These are phyloP conservation scores for Chaetomium globosum DNA, from an alignment of 2,329 filamentous ascomycete genomes.

Conservation along the genomic window DNA sequence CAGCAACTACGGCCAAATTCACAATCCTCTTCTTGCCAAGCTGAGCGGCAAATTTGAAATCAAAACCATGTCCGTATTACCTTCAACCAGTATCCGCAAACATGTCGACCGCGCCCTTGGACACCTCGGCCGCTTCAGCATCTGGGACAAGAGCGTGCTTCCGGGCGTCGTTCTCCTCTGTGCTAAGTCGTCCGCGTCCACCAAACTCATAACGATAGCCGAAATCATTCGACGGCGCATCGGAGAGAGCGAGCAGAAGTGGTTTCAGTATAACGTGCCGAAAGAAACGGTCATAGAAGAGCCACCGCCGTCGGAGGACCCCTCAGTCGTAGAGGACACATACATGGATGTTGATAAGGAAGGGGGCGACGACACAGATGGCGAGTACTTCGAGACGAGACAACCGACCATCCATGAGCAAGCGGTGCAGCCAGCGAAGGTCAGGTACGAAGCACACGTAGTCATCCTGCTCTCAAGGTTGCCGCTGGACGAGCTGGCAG, in stretches of 20 bases:
- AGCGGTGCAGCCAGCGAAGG: constrained; percentile 49
- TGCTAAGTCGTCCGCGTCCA: constrained; percentile 54
- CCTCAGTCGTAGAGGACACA: constrained; percentile 48
- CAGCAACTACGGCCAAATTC: constrained; percentile 40
- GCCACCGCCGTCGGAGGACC: constrained; percentile 31
- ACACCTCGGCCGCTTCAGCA: constrained; percentile 47
- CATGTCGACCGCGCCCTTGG: constrained; percentile 51
- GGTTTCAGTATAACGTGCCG: constrained; percentile 62
- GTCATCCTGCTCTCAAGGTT: constrained; percentile 61
- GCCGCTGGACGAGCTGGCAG: constrained; percentile 59
- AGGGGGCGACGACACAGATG: constrained; percentile 38
- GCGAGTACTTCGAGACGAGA: constrained; percentile 58
- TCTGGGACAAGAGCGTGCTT: constrained; percentile 35
- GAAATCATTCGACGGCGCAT: constrained; percentile 67
- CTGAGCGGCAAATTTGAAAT: constrained; percentile 54
- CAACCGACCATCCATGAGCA: constrained; percentile 57
- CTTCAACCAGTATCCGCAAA: constrained; percentile 62
- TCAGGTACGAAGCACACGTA: constrained; percentile 56
- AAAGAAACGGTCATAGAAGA: constrained; percentile 50
- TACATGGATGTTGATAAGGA: constrained; percentile 41
- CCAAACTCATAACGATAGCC: constrained; percentile 68
- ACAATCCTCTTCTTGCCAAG: constrained; percentile 49
- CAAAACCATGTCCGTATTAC: constrained; percentile 58
- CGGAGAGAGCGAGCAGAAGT: constrained; percentile 49
- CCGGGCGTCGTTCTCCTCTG: constrained; percentile 52